Evolutionary conservation across 2,329 filamentous ascomycete species (phyloP).

Genomic region (Beauveria caledonica): DNA sequence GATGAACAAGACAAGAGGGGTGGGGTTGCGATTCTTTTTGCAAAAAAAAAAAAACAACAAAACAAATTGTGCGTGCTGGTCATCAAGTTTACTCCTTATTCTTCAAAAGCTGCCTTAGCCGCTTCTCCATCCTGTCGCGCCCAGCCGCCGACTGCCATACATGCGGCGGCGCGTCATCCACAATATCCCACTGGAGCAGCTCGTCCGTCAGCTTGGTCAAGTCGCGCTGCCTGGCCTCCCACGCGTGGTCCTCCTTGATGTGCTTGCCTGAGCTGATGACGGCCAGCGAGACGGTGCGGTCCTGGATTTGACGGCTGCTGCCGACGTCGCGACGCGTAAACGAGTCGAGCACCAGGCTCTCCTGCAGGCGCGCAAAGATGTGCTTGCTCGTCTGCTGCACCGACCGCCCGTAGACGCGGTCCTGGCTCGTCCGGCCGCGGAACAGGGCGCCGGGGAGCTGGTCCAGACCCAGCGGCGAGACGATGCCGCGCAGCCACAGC

Average conservation of each 20-base stretch:
- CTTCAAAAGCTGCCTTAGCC: slow-evolving; percentile 59
- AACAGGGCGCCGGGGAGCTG: slow-evolving; percentile 74
- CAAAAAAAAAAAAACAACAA: not conserved
- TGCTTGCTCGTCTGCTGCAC: slow-evolving; percentile 74
- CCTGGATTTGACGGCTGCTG: slow-evolving; percentile 72
- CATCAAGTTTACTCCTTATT: slow-evolving; percentile 12
- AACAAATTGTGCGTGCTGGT: not conserved
- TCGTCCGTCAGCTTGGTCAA: slow-evolving; percentile 73
- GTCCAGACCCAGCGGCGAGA: slow-evolving; percentile 81
- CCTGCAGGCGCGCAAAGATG: slow-evolving; percentile 87
- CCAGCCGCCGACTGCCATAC: slow-evolving; percentile 76
- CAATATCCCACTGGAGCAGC: slow-evolving; percentile 76
- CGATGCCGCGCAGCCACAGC: slow-evolving; percentile 77
- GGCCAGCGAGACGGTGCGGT: slow-evolving; percentile 63
- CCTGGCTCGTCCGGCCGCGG: slow-evolving; percentile 67
- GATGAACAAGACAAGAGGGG: too few species aligned
- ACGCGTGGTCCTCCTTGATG: slow-evolving; percentile 57
- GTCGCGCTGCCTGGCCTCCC: slow-evolving; percentile 81
- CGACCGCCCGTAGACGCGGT: slow-evolving; percentile 75
- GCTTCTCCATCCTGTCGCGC: slow-evolving; percentile 66
- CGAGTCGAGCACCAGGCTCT: slow-evolving; percentile 78
- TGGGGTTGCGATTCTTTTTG: too few species aligned
- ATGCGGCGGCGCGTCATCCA: slow-evolving; percentile 74
- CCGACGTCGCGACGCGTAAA: slow-evolving; percentile 77
- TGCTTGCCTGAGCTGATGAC: slow-evolving; percentile 75